Conservation (phyloP, 1,139 yeast species). For the Blastobotrys serpentis region DNA sequence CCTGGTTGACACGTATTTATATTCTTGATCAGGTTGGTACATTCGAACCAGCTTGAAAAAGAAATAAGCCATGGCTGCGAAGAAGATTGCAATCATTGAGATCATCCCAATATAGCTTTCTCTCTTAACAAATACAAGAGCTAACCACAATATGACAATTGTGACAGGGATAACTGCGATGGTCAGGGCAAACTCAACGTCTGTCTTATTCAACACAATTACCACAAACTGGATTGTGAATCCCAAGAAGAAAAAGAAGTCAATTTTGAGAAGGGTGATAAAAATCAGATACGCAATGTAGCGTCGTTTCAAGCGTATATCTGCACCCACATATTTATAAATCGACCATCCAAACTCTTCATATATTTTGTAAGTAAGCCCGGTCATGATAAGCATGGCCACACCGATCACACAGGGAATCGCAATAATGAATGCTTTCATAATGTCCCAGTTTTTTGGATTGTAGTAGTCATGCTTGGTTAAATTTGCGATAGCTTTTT, state of each 20-base stretch:
- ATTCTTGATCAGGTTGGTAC: slow-evolving; percentile 48
- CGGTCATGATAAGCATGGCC: slow-evolving; percentile 42
- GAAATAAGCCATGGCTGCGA: slow-evolving; percentile 51
- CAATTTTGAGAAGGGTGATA: slow-evolving; percentile 45
- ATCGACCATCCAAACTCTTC: slow-evolving; percentile 51
- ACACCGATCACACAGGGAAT: slow-evolving; percentile 47
- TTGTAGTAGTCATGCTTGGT: slow-evolving; percentile 36
- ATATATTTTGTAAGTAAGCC: slow-evolving; percentile 42
- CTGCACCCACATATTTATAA: slow-evolving; percentile 54
- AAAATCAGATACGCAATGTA: slow-evolving; percentile 44
- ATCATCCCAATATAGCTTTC: slow-evolving; percentile 41
- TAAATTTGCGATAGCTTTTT: slow-evolving; percentile 33
- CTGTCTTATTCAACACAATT: slow-evolving; percentile 46
- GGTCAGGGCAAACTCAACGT: slow-evolving; percentile 52
- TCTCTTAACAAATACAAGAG: slow-evolving; percentile 44
- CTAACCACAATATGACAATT: slow-evolving; percentile 41
- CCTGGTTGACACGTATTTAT: slow-evolving; percentile 48
- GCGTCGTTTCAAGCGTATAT: slow-evolving; percentile 43
- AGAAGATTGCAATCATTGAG: slow-evolving; percentile 39
- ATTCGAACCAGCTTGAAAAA: slow-evolving; percentile 51
- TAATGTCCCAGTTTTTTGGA: slow-evolving; percentile 33
- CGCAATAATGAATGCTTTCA: slow-evolving; percentile 46
- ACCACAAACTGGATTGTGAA: slow-evolving; percentile 55
- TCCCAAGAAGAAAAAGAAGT: slow-evolving; percentile 52
- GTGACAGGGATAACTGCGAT: slow-evolving; percentile 52